Base-by-base conservation (phyloP, 1,139 yeast genomes). In the Candida sanyaensis region DNA sequence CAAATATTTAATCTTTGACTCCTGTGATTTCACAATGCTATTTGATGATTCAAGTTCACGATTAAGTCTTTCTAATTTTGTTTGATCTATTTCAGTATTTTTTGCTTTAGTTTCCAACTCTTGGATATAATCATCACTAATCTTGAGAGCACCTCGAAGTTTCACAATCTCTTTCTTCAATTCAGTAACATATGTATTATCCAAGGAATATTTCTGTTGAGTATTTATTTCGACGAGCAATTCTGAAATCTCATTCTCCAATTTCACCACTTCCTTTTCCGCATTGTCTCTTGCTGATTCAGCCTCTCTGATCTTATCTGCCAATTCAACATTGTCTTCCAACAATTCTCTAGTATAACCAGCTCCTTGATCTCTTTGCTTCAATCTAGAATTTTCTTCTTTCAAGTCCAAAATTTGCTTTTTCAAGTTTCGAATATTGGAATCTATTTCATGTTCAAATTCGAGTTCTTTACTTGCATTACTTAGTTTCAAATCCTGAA, bases 291-390 rank as follows among this genome's bases (percentile, higher is more conserved):
- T 36, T 5, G 41, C 43, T 33, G 30, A 27, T 29, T 43, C 46
- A 12, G 36, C 26, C 21, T 48, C 34, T 23, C 11, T 40, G 17
- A 42, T 29, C 34, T 33, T 42, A 5, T 49, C 46, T 11, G 27
- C 38, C 12, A 39, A 37, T 10, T 30, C 43, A 39, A 44, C 37
- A 33, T 47, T 45, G 9, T 47, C 50, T 9, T 21, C 28, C 24
- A 38, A 37, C 9, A 47, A 23, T 23, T 44, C 43, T 34, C 32
- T 41, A 2, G 29, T 17, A 27, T 42, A 37, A 11, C 30, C 21
- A 13, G 27, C 21, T 17, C 13, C 27, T 6, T 44, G 38, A 6
- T 30, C 26, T 31, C 42, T 37, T 17, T 33, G 46, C 23, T 36
- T 42, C 26, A 42, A 42, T 26, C 17, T 8, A 12, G 27, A 21